phyloP scores from a whole-genome alignment of 2,329 filamentous ascomycete genomes.

The Arthroderma sp. region DNA sequence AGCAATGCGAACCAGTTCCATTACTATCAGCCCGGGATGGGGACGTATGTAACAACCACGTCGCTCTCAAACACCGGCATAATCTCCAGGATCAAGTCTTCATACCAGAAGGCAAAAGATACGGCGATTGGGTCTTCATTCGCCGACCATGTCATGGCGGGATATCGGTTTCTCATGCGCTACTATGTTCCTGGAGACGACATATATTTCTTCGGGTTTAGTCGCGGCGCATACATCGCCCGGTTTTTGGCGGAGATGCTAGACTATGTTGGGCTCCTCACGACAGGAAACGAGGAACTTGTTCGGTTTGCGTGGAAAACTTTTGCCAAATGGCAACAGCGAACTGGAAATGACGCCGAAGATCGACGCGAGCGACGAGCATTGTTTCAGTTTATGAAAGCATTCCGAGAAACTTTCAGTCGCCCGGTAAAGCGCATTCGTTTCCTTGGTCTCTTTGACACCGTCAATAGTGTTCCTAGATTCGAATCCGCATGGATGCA shows the following conservation, averaged over 20 bases:
- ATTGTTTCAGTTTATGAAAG: conserved; percentile 22
- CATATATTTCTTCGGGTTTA: conserved; percentile 46
- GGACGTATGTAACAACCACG: conserved; percentile 30
- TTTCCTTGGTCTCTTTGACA: conserved; percentile 44
- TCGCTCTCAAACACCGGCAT: conserved; percentile 22
- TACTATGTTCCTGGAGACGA: conserved; percentile 39
- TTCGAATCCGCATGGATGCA: conserved; percentile 24
- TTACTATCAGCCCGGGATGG: conserved; percentile 25
- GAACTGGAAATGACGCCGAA: conserved; percentile 14
- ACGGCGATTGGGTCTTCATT: conserved; percentile 23
- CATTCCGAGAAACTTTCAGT: conserved; percentile 39
- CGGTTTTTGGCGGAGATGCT: conserved; percentile 42
- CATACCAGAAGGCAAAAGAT: conserved; percentile 11
- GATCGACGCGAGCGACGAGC: conserved; percentile 7
- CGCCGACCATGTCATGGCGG: conserved; percentile 40
- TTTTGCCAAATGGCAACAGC: conserved; percentile 21
- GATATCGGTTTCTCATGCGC: conserved; percentile 45
- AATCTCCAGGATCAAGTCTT: conserved; percentile 13
- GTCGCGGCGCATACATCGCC: conserved; percentile 40
- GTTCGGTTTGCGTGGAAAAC: conserved; percentile 36
- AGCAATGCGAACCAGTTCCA: conserved; percentile 11
- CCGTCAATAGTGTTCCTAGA: conserved; percentile 37
- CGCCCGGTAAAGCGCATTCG: conserved; percentile 34
- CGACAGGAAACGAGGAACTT: conserved; percentile 42
- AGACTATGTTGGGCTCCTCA: conserved; percentile 36